These are phyloP conservation scores for Yamadazyma insecticola DNA, from an alignment of 805 yeast species.

Conservation along the genomic window DNA sequence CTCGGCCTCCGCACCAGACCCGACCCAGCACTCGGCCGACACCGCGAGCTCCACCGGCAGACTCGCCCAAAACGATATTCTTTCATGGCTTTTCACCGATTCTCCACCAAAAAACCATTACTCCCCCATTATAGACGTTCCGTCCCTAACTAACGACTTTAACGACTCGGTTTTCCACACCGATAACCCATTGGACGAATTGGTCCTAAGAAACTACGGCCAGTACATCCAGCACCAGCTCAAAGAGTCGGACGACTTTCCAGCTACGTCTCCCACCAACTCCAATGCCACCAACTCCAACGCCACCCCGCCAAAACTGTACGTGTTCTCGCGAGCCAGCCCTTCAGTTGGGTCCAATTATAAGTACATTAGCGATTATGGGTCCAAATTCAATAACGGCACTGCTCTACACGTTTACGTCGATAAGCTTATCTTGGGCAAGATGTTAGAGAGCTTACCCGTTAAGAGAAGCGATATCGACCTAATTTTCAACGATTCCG, in stretches of 20 bases:
- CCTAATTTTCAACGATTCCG: conserved; percentile 20
- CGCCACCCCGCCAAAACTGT: conserved; percentile 5
- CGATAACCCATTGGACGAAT: conserved; percentile 36
- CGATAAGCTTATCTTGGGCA: conserved; percentile 31
- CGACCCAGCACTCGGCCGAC: too few species aligned
- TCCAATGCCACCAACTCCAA: conserved; percentile 14
- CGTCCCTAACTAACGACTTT: background rate
- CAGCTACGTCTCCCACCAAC: too few species aligned
- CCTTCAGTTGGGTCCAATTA: too few species aligned
- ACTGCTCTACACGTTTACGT: conserved; percentile 34
- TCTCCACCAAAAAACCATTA: conserved; percentile 15
- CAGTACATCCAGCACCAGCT: conserved; percentile 7
- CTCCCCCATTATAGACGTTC: too few species aligned
- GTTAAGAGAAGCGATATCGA: conserved; percentile 20
- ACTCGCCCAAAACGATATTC: conserved; percentile 34
- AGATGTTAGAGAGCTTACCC: conserved; percentile 26
- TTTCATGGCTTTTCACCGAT: conserved; percentile 38
- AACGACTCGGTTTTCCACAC: background rate
- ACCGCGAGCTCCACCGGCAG: too few species aligned
- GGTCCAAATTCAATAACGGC: conserved; percentile 16
- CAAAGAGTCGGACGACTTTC: too few species aligned
- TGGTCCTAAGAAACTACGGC: conserved; percentile 21
- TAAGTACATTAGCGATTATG: too few species aligned
- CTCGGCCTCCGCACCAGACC: too few species aligned
- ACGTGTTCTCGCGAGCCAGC: too few species aligned